phyloP scores from a whole-genome alignment of 2,329 filamentous ascomycete species.

The Phialemoniopsis sp. region DNA sequence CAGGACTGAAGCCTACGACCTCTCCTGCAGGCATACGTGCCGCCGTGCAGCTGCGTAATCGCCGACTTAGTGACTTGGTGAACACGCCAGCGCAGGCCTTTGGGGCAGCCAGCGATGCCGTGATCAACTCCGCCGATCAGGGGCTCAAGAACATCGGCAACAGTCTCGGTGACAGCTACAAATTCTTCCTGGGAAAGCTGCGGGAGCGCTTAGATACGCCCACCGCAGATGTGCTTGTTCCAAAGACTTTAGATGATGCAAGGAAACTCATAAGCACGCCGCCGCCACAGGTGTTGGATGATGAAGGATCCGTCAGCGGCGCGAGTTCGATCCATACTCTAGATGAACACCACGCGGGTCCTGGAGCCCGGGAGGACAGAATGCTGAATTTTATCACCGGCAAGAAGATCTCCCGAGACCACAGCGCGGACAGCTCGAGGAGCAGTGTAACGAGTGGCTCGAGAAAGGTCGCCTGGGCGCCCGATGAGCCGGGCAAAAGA shows the following conservation, averaged over 20 bases:
- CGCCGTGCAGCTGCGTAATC: conserved; percentile 55
- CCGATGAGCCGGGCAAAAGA: conserved; percentile 21
- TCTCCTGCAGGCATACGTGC: conserved; percentile 37
- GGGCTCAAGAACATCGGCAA: conserved; percentile 87
- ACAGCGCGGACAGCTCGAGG: conserved; percentile 69
- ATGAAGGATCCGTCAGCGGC: conserved; percentile 57
- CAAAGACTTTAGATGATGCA: conserved; percentile 90
- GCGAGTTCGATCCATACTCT: conserved; percentile 45
- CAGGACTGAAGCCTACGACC: conserved; percentile 24
- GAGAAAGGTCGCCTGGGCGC: conserved; percentile 51
- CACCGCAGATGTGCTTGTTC: conserved; percentile 52
- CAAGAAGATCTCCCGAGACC: conserved; percentile 49
- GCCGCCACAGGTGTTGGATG: conserved; percentile 40
- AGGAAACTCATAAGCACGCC: conserved; percentile 80
- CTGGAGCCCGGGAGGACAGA: conserved; percentile 50
- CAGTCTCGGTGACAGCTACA: conserved; percentile 88
- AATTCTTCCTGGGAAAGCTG: conserved; percentile 84
- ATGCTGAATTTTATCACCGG: conserved; percentile 70
- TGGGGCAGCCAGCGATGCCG: conserved; percentile 76
- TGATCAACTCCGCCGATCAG: conserved; percentile 86
- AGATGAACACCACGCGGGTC: conserved; percentile 21
- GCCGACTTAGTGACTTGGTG: conserved; percentile 79
- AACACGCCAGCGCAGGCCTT: conserved; percentile 80
- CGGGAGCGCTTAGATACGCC: conserved; percentile 53
- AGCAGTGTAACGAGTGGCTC: conserved; percentile 52